Evolutionary conservation across 768 basidiomycete genomes (phyloP).

Genomic region (Pleurotus eryngii): DNA sequence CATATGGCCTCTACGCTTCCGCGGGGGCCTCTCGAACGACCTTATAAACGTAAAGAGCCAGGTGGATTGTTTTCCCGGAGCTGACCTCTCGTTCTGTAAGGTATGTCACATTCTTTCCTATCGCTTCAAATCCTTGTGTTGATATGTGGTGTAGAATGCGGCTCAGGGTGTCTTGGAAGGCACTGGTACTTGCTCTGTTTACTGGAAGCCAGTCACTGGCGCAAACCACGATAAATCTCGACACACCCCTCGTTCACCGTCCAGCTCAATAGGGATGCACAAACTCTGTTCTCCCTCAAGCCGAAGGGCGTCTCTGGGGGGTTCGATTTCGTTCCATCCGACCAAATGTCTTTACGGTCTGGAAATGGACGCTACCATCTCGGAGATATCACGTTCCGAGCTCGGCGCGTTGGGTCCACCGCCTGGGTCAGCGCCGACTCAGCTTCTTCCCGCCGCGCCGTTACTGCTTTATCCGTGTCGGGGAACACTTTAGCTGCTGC

Average conservation of each 20-base stretch:
- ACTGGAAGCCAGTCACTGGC: background rate
- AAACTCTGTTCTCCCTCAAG: constrained; percentile 50
- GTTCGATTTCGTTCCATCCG: constrained; percentile 52
- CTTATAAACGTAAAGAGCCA: background rate
- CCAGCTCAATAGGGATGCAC: constrained; percentile 53
- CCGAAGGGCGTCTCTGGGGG: constrained; percentile 28
- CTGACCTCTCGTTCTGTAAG: background rate
- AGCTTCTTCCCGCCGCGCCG: constrained; percentile 35
- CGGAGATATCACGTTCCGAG: constrained; percentile 54
- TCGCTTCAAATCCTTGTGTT: background rate
- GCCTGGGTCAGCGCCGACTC: constrained; percentile 47
- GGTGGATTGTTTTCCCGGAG: background rate
- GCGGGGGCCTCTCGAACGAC: background rate
- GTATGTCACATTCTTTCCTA: background rate
- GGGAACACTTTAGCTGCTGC: constrained; percentile 47
- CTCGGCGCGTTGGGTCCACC: constrained; percentile 39
- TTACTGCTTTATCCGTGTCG: constrained; percentile 34
- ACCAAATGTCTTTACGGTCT: constrained; percentile 46
- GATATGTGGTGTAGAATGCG: background rate
- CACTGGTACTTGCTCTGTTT: background rate
- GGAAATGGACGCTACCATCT: constrained; percentile 51
- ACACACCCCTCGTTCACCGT: constrained; percentile 40
- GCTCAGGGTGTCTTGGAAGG: background rate
- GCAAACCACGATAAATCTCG: constrained; percentile 24
- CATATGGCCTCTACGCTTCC: background rate